A percentile compares a stretch with the other conserved stretches of the same genome.
Conservation (phyloP, 2,329 filamentous ascomycete species). For the Ceratocystis papillata region DNA sequence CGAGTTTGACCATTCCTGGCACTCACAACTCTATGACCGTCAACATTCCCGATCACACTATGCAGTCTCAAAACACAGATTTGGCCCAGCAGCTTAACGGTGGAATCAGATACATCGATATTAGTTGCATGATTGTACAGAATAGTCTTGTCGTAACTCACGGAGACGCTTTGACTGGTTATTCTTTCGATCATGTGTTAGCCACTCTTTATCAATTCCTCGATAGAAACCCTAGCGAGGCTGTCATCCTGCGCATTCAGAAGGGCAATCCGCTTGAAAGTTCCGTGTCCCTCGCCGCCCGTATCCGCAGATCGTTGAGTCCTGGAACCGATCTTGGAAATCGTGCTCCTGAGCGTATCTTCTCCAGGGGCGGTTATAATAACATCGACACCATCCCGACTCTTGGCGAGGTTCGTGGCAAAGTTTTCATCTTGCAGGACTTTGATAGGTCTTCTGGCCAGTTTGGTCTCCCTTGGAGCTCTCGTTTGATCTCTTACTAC, state of each 20-base stretch:
- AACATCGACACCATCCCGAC: too few relatives aligned
- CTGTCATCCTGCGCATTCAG: not conserved
- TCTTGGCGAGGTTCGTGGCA: too few relatives aligned
- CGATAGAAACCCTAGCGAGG: not conserved
- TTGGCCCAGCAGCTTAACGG: not conserved
- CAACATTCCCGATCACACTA: fast-evolving
- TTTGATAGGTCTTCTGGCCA: too few relatives aligned
- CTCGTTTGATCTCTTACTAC: too few relatives aligned
- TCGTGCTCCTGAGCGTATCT: not conserved
- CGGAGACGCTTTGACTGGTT: not conserved
- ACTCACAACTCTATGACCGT: not conserved
- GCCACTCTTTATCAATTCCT: not conserved
- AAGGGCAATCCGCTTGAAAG: not conserved
- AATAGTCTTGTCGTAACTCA: not conserved
- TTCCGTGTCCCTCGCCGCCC: fast-evolving
- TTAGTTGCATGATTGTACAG: not conserved
- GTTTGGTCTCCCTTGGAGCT: too few relatives aligned
- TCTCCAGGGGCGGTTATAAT: too few relatives aligned
- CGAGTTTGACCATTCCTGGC: not conserved
- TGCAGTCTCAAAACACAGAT: not conserved
- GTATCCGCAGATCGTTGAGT: not conserved
- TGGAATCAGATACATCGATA: not conserved
- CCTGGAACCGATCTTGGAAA: not conserved
- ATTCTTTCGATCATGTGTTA: not conserved
- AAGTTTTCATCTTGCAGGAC: too few relatives aligned